phyloP scores from a whole-genome alignment of 1,284 basidiomycete species.

The Flammula alnicola region DNA sequence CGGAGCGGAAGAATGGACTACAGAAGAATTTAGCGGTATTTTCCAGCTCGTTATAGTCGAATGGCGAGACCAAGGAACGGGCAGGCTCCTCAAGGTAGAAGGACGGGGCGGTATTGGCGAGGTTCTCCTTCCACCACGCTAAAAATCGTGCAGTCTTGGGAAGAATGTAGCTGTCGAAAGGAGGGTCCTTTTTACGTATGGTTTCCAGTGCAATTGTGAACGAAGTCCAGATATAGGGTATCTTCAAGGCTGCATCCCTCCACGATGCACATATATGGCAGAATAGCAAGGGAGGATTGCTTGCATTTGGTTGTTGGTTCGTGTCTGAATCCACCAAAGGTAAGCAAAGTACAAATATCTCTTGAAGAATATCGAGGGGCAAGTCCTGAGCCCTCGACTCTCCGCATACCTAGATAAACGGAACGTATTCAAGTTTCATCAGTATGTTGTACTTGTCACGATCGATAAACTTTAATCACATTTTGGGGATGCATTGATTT shows the following conservation, averaged over 20 bases:
- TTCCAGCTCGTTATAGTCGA: too few species aligned
- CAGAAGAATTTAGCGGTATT: slow-evolving; percentile 1
- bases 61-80: too few species aligned
- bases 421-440: too few species aligned
- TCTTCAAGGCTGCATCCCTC: slow-evolving; percentile 1
- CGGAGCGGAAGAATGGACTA: slow-evolving; percentile 8
- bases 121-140: slow-evolving; percentile 10
- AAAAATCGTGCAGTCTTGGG: neutral
- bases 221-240: slow-evolving; percentile 6
- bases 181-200: neutral
- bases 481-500: too few species aligned
- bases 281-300: slow-evolving; percentile 3
- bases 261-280: slow-evolving; percentile 11
- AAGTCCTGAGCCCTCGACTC: slow-evolving; percentile 11
- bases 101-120: neutral
- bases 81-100: too few species aligned
- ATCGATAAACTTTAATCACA: too few species aligned
- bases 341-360: slow-evolving; percentile 9
- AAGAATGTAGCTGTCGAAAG: neutral
- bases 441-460: too few species aligned
- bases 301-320: neutral
- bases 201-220: slow-evolving; percentile 1
- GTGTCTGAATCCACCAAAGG: neutral
- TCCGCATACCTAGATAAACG: too few species aligned
- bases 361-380: slow-evolving; percentile 11